Conservation (phyloP, 164 flowering plant species). For the Chloranthus sessilifolius region DNA sequence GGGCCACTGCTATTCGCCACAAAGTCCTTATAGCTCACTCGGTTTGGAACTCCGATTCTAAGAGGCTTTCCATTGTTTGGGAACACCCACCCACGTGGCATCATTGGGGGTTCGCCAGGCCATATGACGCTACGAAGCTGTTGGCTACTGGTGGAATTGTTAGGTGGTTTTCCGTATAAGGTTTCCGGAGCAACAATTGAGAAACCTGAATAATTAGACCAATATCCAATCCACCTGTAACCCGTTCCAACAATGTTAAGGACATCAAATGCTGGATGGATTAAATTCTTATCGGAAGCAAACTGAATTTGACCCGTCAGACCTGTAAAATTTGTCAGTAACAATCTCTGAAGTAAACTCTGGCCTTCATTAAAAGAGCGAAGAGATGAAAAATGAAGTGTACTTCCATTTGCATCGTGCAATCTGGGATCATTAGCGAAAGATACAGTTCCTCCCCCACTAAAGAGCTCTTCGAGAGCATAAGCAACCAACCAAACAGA, state of each 20-base stretch:
- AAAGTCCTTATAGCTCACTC: slow-evolving; percentile 63
- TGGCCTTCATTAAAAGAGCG: slow-evolving; percentile 54
- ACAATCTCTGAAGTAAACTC: slow-evolving; percentile 38
- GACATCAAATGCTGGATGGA: slow-evolving; percentile 64
- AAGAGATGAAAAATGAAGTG: slow-evolving; percentile 38
- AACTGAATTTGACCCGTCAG: slow-evolving; percentile 60
- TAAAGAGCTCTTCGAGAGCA: slow-evolving; percentile 58
- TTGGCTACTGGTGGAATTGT: slow-evolving; percentile 43
- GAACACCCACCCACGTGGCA: slow-evolving; percentile 93
- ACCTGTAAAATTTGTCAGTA: slow-evolving; percentile 54
- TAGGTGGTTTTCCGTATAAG: slow-evolving; percentile 46
- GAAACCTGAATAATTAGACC: slow-evolving; percentile 81
- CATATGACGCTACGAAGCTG: slow-evolving; percentile 59
- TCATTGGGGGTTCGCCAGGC: slow-evolving; percentile 63
- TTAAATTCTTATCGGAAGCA: slow-evolving; percentile 44
- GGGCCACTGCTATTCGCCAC: slow-evolving; percentile 45
- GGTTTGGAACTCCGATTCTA: slow-evolving; percentile 67
- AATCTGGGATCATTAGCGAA: slow-evolving; percentile 58
- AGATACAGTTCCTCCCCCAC: slow-evolving; percentile 47
- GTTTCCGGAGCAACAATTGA: slow-evolving; percentile 66
- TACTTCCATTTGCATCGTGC: slow-evolving; percentile 34
- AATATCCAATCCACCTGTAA: slow-evolving; percentile 57
- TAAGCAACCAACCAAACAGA: slow-evolving; percentile 77
- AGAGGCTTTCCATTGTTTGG: slow-evolving; percentile 80
- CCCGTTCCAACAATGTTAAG: slow-evolving; percentile 62